Evolutionary conservation across 129 eudicot genomes (phyloP).

Genomic region (Pittosporum tobira): DNA sequence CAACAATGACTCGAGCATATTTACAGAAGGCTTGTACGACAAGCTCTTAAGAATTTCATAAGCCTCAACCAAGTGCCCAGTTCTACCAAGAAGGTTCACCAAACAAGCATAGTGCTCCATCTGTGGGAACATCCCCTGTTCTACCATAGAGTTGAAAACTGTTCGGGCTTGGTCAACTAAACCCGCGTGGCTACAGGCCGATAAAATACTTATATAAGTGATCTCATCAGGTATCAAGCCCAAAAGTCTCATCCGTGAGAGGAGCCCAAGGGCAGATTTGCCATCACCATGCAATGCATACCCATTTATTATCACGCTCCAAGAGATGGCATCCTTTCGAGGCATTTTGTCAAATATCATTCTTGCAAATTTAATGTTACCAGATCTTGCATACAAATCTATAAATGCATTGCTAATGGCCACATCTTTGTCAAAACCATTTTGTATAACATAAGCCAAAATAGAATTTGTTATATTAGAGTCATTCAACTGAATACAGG

Average conservation of each 20-base stretch:
- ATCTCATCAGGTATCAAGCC: conserved; percentile 39
- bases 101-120: conserved; percentile 48
- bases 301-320: conserved; percentile 46
- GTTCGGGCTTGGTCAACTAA: conserved; percentile 26
- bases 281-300: conserved; percentile 46
- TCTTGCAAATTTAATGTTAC: conserved; percentile 30
- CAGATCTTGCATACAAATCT: conserved; percentile 42
- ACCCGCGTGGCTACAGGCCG: conserved; percentile 55
- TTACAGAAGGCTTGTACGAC: conserved; percentile 16
- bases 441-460: conserved; percentile 27
- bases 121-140: conserved; percentile 21
- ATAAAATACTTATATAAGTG: conserved; percentile 43
- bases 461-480: conserved; percentile 20
- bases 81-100: conserved; percentile 47
- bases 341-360: conserved; percentile 26
- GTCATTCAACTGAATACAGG: conserved; percentile 33
- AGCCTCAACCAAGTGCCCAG: conserved; percentile 46
- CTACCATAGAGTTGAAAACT: conserved; percentile 34
- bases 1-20: conserved; percentile 37
- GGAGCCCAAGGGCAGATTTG: conserved; percentile 31
- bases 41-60: conserved; percentile 26
- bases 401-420: conserved; percentile 34
- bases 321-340: conserved; percentile 38
- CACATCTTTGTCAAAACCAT: conserved; percentile 35
- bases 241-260: conserved; percentile 25